Conservation (phyloP, 2,329 filamentous ascomycete species). For the Pseudogymnoascus sp. region DNA sequence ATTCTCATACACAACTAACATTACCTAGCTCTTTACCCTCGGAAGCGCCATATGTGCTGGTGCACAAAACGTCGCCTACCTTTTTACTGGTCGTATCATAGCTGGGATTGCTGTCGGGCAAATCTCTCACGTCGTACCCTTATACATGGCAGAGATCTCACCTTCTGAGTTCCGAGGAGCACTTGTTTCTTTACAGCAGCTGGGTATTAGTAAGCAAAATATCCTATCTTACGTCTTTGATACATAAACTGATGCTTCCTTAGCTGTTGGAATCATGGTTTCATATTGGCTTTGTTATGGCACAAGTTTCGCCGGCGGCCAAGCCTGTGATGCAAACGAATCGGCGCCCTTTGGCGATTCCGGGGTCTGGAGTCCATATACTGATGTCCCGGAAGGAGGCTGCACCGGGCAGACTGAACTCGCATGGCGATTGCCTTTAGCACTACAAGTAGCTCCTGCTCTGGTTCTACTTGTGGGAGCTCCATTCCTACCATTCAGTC, state of each 20-base stretch:
- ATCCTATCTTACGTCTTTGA: neutral
- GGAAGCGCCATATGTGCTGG: conserved; percentile 40
- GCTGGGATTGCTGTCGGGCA: conserved; percentile 61
- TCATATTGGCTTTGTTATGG: conserved; percentile 37
- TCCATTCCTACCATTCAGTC: conserved; percentile 17
- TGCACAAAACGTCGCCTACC: conserved; percentile 43
- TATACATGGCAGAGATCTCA: conserved; percentile 31
- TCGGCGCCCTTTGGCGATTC: conserved; percentile 13
- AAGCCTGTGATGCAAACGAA: conserved; percentile 22
- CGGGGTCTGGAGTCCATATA: conserved; percentile 14
- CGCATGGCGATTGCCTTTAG: conserved; percentile 26
- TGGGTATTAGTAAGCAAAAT: conserved; percentile 23
- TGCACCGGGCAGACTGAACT: conserved; percentile 17
- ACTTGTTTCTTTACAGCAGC: conserved; percentile 53
- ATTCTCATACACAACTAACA: conserved; percentile 19
- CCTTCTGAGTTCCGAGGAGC: conserved; percentile 55
- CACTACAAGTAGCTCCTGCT: conserved; percentile 18
- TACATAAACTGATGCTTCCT: conserved; percentile 28
- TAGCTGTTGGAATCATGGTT: conserved; percentile 43
- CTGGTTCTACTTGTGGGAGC: conserved; percentile 13
- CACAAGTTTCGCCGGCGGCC: conserved; percentile 38
- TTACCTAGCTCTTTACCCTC: conserved; percentile 15
- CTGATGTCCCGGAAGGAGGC: conserved; percentile 14
- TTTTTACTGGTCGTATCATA: conserved; percentile 61
- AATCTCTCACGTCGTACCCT: conserved; percentile 54